Percentiles rank a stretch among this genome's conserved stretches.
phyloP scores from a whole-genome alignment of 202 grass and related monocot genomes.

The Carex sylvatica region DNA sequence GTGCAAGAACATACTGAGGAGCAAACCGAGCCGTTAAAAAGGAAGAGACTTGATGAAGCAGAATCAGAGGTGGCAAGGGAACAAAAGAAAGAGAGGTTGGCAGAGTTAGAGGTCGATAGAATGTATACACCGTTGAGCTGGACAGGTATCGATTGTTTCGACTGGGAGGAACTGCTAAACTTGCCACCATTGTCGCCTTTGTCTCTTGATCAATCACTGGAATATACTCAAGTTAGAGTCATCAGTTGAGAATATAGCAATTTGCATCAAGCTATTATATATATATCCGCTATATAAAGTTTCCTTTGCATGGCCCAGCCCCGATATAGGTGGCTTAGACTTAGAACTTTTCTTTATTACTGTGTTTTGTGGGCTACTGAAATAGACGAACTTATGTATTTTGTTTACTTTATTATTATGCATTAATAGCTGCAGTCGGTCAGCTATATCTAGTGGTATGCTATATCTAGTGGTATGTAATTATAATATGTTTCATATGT shows the following conservation, averaged over 20 bases:
- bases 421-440: no score
- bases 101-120: not conserved
- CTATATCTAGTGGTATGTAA: no score
- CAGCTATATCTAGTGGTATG: no score
- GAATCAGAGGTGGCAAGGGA: not conserved
- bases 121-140: slow-evolving; percentile 38
- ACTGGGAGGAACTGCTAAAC: slow-evolving; percentile 14
- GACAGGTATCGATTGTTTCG: slow-evolving; percentile 13
- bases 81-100: not conserved
- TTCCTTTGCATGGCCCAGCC: not conserved
- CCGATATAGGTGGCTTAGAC: no score
- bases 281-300: not conserved
- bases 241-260: slow-evolving; percentile 19
- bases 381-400: no score
- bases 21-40: not conserved
- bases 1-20: not conserved
- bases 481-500: no score
- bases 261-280: not conserved
- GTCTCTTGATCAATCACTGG: slow-evolving; percentile 2
- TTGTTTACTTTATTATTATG: no score
- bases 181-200: slow-evolving; percentile 46
- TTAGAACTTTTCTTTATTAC: no score
- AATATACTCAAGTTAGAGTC: slow-evolving; percentile 41
- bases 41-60: not conserved
- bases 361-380: no score